Evolutionary conservation across 2,329 filamentous ascomycete genomes (phyloP), one percentile per base, ranked within the genome.

Genomic region (Cephalotrichum gorgonifer): DNA sequence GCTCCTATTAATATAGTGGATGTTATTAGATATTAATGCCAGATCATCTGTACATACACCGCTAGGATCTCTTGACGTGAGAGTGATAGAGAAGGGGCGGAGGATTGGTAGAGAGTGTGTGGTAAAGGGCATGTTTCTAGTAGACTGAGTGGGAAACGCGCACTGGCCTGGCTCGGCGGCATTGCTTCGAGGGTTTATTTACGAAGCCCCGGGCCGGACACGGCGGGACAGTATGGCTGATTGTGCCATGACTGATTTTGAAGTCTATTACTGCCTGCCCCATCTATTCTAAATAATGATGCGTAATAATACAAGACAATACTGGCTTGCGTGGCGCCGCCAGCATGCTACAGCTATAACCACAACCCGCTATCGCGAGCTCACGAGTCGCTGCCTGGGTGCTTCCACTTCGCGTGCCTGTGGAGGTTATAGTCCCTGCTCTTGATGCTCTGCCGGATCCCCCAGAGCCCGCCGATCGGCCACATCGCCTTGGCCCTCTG

Each of bases 401-500:
- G 74, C 64, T 73, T 77, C 76, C 76, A 80, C 57, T 66, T 61
- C 0, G 75, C 74, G 33, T 65, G 60, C 14, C 76, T 67, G 55
- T 80, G 75, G 49, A 79, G 62, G 59, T 69, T 59, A 52, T 78
- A 79, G 50, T 79, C 76, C 54, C 68, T 67, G 57, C 78, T 81
- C 58, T 69, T 62, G 47, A 84, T 80, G 31, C 75, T 72, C 63
- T 76, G 76, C 58, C 66, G 73, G 47, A 84, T 75, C 2, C 81
- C 81, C 49, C 76, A 78, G 2, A 83, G 57, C 0, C 79, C 80
- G 1, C 74, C 76, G 15, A 83, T 56, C 1, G 80, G 80, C 70
- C 73, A 74, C 50, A 64, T 64, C 14, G 66, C 66, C 62, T 72
- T 76, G 42, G 73, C 53, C 48, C 66, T 66, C 49, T 70, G 63